Evolutionary conservation across 2,329 filamentous ascomycete genomes (phyloP).

Genomic region (Apiospora arundinis): DNA sequence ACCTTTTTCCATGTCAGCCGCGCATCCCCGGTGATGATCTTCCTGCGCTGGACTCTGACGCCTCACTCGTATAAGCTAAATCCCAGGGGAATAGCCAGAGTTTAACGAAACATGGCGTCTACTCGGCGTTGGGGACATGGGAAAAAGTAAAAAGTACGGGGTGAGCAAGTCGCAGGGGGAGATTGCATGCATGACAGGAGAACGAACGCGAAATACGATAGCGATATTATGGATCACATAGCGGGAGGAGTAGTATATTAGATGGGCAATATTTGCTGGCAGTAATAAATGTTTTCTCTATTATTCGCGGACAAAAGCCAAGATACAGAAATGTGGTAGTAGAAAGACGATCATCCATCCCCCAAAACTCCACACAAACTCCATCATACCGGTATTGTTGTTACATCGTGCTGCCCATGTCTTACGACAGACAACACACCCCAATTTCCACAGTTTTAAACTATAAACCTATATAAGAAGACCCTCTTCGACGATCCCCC

Average conservation of each 20-base stretch:
- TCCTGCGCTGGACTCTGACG: neutral
- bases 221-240: neutral
- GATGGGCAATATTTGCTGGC: no score
- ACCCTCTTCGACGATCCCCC: neutral
- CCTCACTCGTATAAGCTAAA: neutral
- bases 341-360: no score
- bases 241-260: no score
- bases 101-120: neutral
- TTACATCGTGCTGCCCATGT: neutral
- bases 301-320: no score
- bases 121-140: neutral
- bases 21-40: neutral
- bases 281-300: no score
- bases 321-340: neutral
- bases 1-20: neutral
- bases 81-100: no score
- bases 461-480: neutral
- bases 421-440: neutral
- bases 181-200: neutral
- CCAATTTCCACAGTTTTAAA: neutral
- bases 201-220: neutral
- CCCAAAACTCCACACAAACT: neutral
- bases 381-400: neutral
- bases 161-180: neutral
- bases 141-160: neutral